phyloP scores from a whole-genome alignment of 2,329 filamentous ascomycete genomes.

The Claviceps citrina region DNA sequence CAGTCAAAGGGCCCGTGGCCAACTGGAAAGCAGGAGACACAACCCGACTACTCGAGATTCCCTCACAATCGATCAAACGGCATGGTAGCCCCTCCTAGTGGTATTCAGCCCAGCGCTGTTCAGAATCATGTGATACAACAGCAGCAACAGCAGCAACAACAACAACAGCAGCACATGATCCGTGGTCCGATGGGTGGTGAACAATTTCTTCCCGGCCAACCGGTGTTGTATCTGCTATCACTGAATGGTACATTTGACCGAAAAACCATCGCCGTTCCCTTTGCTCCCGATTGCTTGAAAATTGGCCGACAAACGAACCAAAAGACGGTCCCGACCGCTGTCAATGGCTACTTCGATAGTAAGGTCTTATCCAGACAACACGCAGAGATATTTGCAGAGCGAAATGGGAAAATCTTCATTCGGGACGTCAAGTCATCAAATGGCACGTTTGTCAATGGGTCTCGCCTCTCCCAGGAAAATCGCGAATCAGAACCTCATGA shows the following conservation, averaged over 20 bases:
- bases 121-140: slow-evolving; percentile 27
- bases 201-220: slow-evolving; percentile 46
- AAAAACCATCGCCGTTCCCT: slow-evolving; percentile 89
- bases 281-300: slow-evolving; percentile 79
- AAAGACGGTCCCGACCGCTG: slow-evolving; percentile 78
- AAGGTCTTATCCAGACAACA: slow-evolving; percentile 94
- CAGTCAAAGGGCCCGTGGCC: slow-evolving; percentile 37
- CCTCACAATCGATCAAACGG: slow-evolving; percentile 29
- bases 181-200: slow-evolving; percentile 39
- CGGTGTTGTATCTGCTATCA: slow-evolving; percentile 72
- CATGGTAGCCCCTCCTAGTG: slow-evolving; percentile 19
- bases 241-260: slow-evolving; percentile 94
- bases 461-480: slow-evolving; percentile 81
- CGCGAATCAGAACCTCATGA: slow-evolving; percentile 93
- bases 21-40: slow-evolving; percentile 29
- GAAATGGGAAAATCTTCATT: slow-evolving; percentile 83
- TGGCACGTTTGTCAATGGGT: slow-evolving; percentile 92
- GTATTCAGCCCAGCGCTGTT: slow-evolving; percentile 17
- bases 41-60: slow-evolving; percentile 32
- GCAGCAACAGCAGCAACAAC: slow-evolving; percentile 24
- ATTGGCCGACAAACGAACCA: slow-evolving; percentile 96
- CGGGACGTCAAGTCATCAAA: slow-evolving; percentile 97
- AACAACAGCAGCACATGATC: slow-evolving; percentile 39
- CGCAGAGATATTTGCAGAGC: slow-evolving; percentile 84
- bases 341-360: slow-evolving; percentile 94